Evolutionary conservation across 306 rosid genomes (phyloP).

Genomic region (Vicia sativa): DNA sequence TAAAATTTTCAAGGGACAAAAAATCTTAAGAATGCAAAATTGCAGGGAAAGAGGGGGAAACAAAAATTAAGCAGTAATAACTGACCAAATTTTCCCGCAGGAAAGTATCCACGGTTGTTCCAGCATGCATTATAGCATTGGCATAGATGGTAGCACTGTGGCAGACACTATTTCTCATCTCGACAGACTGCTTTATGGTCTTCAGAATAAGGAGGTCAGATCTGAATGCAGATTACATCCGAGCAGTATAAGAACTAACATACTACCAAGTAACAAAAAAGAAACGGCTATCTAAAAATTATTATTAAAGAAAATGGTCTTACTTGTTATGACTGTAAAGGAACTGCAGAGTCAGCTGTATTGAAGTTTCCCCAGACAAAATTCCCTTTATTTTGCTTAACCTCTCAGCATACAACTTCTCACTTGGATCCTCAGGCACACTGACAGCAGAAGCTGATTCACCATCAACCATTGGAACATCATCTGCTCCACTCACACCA

Average conservation of each 20-base stretch:
- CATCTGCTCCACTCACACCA: conserved; percentile 56
- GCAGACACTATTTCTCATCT: conserved; percentile 98
- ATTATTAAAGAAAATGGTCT: conserved; percentile 42
- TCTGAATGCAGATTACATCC: conserved; percentile 50
- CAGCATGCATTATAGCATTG: conserved; percentile 98
- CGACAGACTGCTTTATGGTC: conserved; percentile 97
- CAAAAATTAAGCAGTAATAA: conserved; percentile 4
- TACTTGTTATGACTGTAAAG: conserved; percentile 97
- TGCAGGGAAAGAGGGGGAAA: background rate
- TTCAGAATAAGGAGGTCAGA: conserved; percentile 95
- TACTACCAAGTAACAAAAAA: conserved; percentile 25
- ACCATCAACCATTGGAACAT: conserved; percentile 83
- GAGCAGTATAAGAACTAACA: conserved; percentile 36
- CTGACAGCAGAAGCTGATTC: conserved; percentile 46
- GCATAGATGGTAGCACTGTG: conserved; percentile 97
- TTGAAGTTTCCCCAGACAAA: conserved; percentile 92
- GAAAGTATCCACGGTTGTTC: conserved; percentile 95
- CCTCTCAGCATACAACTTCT: conserved; percentile 77
- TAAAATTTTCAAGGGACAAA: conserved; percentile 39
- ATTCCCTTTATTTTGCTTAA: conserved; percentile 83
- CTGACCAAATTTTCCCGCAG: conserved; percentile 93
- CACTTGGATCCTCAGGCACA: conserved; percentile 75
- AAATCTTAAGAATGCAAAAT: conserved; percentile 18
- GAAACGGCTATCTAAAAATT: conserved; percentile 17
- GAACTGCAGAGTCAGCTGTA: conserved; percentile 88